Evolutionary conservation across 768 basidiomycete species (phyloP).

Genomic region (Floccularia luteovirens): DNA sequence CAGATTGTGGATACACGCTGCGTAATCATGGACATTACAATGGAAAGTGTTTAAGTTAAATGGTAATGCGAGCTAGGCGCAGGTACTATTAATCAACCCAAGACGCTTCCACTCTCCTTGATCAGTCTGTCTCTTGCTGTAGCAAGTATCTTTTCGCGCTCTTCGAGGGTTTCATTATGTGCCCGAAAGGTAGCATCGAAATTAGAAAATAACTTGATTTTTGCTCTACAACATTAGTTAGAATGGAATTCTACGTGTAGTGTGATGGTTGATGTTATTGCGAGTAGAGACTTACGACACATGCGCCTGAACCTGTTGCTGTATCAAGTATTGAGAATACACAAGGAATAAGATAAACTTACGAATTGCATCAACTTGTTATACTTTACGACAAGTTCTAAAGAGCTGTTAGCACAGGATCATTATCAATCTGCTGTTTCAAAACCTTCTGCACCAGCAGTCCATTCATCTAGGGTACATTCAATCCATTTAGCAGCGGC

Average conservation of each 20-base stretch:
- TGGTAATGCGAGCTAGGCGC: no score
- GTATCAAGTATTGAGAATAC: neutral
- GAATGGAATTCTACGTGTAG: constrained; percentile 1
- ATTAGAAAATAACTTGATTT: constrained; percentile 37
- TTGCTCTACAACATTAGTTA: constrained; percentile 22
- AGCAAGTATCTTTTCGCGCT: constrained; percentile 31
- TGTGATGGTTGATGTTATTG: constrained; percentile 1
- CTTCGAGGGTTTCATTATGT: constrained; percentile 29
- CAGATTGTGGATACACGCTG: no score
- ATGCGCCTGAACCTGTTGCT: neutral
- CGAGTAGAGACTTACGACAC: constrained; percentile 10
- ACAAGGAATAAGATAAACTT: neutral
- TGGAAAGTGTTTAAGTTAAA: no score
- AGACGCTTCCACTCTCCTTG: constrained; percentile 29
- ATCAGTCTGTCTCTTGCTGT: constrained; percentile 29
- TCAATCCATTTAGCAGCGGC: constrained; percentile 38
- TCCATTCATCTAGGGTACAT: constrained; percentile 47
- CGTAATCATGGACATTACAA: no score
- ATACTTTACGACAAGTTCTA: constrained; percentile 37
- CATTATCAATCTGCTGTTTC: neutral
- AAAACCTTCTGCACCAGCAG: constrained; percentile 42
- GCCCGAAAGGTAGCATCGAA: constrained; percentile 33
- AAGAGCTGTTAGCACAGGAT: neutral
- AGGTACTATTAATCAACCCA: constrained; percentile 14
- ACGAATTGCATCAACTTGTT: constrained; percentile 32